phyloP scores from a whole-genome alignment of 805 yeast genomes.

The Wickerhamomyces sydowiorum region DNA sequence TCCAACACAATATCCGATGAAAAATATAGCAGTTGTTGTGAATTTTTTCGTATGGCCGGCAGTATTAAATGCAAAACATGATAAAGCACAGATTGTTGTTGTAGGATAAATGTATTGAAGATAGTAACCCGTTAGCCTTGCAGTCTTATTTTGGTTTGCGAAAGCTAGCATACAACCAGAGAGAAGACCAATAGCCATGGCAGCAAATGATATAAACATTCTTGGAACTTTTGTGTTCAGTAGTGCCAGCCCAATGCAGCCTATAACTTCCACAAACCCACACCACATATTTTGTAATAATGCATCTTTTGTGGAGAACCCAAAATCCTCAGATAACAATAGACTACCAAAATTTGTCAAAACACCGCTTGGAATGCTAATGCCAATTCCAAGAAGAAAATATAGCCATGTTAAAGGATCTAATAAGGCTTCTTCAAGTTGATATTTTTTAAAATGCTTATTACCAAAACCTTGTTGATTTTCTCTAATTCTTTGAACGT shows the following conservation, averaged over 20 bases:
- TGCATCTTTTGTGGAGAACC: constrained; percentile 14
- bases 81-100: constrained; percentile 25
- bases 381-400: constrained; percentile 32
- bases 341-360: constrained; percentile 38
- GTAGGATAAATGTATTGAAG: constrained; percentile 19
- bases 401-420: constrained; percentile 47
- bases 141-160: constrained; percentile 7
- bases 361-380: constrained; percentile 35
- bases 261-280: constrained; percentile 24
- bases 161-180: constrained; percentile 28
- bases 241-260: constrained; percentile 16
- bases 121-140: constrained; percentile 6
- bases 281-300: constrained; percentile 24
- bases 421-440: constrained; percentile 42
- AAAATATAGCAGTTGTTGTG: constrained; percentile 46
- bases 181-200: constrained; percentile 20
- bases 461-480: constrained; percentile 58
- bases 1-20: constrained; percentile 61
- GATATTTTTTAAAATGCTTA: constrained; percentile 46
- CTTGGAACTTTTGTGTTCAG: constrained; percentile 11
- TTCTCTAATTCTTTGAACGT: constrained; percentile 46
- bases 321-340: constrained; percentile 25
- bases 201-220: constrained; percentile 23
- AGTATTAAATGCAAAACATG: constrained; percentile 38
- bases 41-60: constrained; percentile 70